These are phyloP conservation scores for Rubia peregrina DNA, from an alignment of 305 asterid genomes.

Conservation along the genomic window DNA sequence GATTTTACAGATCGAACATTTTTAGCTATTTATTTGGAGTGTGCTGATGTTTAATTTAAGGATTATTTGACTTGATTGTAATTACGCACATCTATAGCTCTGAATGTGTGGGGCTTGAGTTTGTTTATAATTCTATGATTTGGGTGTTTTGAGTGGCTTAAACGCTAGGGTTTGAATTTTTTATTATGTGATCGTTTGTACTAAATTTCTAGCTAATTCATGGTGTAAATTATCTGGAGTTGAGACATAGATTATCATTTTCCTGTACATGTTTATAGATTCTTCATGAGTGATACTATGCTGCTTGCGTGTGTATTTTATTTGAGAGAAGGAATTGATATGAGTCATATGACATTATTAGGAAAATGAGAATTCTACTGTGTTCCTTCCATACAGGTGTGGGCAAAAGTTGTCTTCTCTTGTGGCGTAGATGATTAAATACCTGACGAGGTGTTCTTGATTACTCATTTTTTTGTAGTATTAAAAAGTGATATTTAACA, in stretches of 20 bases:
- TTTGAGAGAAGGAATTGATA: neutral
- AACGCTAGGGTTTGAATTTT: neutral
- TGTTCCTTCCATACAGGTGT: slow-evolving; percentile 24
- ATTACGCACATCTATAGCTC: neutral
- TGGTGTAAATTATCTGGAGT: neutral
- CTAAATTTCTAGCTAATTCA: neutral
- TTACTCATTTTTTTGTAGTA: too few species aligned
- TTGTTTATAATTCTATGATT: neutral
- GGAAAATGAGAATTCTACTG: neutral
- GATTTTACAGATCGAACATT: slow-evolving; percentile 9
- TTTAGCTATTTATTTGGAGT: neutral
- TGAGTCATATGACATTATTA: neutral
- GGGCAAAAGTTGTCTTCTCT: slow-evolving; percentile 32
- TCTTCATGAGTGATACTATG: neutral
- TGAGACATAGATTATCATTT: neutral
- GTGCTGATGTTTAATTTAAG: neutral
- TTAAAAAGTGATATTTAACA: too few species aligned
- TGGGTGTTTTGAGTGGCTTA: neutral
- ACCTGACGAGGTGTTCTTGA: too few species aligned
- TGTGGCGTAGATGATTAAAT: too few species aligned
- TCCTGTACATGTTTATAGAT: neutral
- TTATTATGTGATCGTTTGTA: neutral
- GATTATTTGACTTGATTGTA: neutral
- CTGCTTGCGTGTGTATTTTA: neutral
- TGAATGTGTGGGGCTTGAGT: neutral